phyloP scores from a whole-genome alignment of 805 yeast genomes.

The Lachancea nothofagi region DNA sequence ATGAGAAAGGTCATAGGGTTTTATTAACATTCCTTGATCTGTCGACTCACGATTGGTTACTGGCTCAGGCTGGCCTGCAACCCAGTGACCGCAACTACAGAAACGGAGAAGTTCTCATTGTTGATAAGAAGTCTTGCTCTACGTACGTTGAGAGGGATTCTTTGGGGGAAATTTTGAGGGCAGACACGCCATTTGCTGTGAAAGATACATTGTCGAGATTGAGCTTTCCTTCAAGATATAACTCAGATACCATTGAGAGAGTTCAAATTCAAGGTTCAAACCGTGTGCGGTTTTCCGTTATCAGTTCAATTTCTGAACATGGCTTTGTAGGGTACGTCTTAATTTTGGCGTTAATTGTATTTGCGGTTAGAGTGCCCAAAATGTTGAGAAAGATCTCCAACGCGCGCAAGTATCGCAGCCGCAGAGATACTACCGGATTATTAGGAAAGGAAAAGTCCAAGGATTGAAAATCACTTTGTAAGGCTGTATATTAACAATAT shows the following conservation, averaged over 20 bases:
- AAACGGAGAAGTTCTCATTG: constrained; percentile 53
- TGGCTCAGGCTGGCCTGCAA: constrained; percentile 21
- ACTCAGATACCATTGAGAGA: constrained; percentile 10
- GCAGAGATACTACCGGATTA: constrained; percentile 22
- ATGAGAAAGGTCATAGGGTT: constrained; percentile 40
- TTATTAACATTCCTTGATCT: constrained; percentile 49
- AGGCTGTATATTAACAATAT: too few species aligned
- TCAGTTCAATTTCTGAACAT: background rate
- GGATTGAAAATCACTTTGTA: too few species aligned
- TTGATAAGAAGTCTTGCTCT: constrained; percentile 37
- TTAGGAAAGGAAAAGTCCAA: constrained; percentile 18
- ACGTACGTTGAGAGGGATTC: constrained; percentile 33
- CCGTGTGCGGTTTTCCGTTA: background rate
- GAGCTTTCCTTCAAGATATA: constrained; percentile 29
- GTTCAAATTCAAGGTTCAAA: background rate
- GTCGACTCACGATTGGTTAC: constrained; percentile 31
- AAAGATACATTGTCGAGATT: constrained; percentile 38
- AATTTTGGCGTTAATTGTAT: background rate
- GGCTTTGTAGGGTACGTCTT: background rate
- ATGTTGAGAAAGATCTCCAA: constrained; percentile 10
- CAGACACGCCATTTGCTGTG: constrained; percentile 33
- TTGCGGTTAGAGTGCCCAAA: constrained; percentile 4
- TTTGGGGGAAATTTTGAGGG: constrained; percentile 35
- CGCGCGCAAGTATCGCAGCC: constrained; percentile 19
- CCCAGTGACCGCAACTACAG: constrained; percentile 27